A percentile compares a stretch with the other conserved stretches of the same genome.
phyloP scores from a whole-genome alignment of 139 green algal genomes.

The Edaphochlamys debaryana region DNA sequence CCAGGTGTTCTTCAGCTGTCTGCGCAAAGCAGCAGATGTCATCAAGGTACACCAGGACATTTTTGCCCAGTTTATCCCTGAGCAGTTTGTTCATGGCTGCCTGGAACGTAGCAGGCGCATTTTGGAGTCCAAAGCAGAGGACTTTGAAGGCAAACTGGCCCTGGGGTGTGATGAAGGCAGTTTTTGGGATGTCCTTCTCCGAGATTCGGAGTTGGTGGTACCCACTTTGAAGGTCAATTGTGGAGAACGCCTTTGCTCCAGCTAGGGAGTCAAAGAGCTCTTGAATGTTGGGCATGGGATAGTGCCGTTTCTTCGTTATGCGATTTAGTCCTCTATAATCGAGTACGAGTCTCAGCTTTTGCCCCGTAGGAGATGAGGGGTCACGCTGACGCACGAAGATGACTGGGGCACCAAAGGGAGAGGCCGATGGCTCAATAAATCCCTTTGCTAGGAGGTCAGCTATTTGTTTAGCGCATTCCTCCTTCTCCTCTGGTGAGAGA shows the following conservation, averaged over 20 bases:
- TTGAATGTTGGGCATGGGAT: no score
- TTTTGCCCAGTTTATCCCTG: constrained; percentile 39
- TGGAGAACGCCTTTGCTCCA: constrained; percentile 35
- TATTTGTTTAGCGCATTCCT: constrained; percentile 62
- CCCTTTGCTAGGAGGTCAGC: constrained; percentile 59
- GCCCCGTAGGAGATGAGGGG: no score
- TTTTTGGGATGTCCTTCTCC: constrained; percentile 44
- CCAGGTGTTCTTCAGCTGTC: constrained; percentile 40
- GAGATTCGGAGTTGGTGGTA: constrained; percentile 54
- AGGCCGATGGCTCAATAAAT: constrained; percentile 62
- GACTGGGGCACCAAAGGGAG: constrained; percentile 51
- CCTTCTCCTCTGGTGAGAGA: constrained; percentile 52
- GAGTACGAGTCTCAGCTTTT: constrained; percentile 46
- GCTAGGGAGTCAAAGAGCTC: constrained; percentile 50
- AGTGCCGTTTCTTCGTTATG: constrained; percentile 10
- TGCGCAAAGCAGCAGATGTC: constrained; percentile 32
- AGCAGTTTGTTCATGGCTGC: constrained; percentile 60
- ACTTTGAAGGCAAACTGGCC: constrained; percentile 61
- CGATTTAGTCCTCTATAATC: constrained; percentile 61
- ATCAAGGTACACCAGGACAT: constrained; percentile 72
- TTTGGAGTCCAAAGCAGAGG: constrained; percentile 60
- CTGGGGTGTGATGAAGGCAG: constrained; percentile 52
- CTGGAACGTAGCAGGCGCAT: constrained; percentile 67
- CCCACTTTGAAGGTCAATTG: no score
- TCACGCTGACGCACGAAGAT: constrained; percentile 62